phyloP scores from a whole-genome alignment of 371 early-diverging fungal species.

The Mucor ambiguus region DNA sequence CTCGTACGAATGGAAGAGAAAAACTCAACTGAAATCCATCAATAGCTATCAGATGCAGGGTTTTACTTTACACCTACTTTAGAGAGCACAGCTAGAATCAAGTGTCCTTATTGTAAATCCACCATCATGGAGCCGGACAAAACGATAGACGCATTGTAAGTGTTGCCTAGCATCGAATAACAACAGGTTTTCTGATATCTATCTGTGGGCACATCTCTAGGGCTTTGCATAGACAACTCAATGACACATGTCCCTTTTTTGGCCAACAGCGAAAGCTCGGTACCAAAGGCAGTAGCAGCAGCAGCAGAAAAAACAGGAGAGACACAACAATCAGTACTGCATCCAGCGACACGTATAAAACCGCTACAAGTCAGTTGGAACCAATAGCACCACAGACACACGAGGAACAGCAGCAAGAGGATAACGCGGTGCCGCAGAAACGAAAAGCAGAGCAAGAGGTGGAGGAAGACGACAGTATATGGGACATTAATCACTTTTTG shows the following conservation, averaged over 20 bases:
- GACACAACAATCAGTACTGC: slow-evolving; percentile 1
- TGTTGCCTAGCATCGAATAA: no score
- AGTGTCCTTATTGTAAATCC: slow-evolving; percentile 33
- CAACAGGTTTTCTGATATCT: neutral
- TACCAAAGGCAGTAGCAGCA: neutral
- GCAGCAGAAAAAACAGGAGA: neutral
- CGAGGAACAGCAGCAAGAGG: neutral
- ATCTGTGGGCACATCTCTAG: neutral
- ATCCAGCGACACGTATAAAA: neutral
- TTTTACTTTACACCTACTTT: slow-evolving; percentile 33
- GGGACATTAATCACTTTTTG: slow-evolving; percentile 24
- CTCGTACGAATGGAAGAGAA: neutral
- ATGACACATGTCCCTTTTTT: slow-evolving; percentile 11
- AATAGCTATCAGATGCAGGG: slow-evolving; percentile 38
- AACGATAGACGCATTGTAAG: slow-evolving; percentile 24
- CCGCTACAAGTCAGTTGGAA: neutral
- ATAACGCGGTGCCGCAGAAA: neutral
- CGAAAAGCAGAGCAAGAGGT: neutral
- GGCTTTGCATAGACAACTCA: slow-evolving; percentile 5
- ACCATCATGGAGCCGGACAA: slow-evolving; percentile 11
- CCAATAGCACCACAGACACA: neutral
- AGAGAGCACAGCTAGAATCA: slow-evolving; percentile 13
- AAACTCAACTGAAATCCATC: neutral
- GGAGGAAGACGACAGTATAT: slow-evolving; percentile 9
- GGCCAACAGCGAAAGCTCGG: neutral